Percentiles rank a stretch among this genome's conserved stretches.
These are phyloP conservation scores for Maudiozyma bulderi DNA, from an alignment of 805 yeast species.

Conservation along the genomic window DNA sequence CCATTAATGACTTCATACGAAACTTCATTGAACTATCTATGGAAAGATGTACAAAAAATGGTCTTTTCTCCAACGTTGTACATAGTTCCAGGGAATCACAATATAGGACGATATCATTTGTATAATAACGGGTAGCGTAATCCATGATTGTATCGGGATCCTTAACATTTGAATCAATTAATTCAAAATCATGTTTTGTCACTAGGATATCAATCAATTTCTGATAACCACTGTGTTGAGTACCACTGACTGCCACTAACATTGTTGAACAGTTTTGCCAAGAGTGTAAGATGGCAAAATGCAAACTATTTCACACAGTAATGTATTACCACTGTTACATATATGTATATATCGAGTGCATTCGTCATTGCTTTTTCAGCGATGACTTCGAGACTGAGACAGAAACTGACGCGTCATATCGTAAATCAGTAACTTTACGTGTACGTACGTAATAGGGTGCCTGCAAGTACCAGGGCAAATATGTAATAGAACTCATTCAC, in stretches of 20 bases:
- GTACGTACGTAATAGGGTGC: too few species aligned
- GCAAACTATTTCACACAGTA: too few species aligned
- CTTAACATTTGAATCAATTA: conserved; percentile 6
- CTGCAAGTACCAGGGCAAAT: too few species aligned
- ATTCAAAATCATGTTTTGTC: conserved; percentile 10
- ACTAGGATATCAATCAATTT: conserved; percentile 11
- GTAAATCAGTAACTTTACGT: too few species aligned
- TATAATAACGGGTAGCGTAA: conserved; percentile 60
- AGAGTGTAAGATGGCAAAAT: not conserved
- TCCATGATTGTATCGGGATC: conserved; percentile 39
- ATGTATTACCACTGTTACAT: too few species aligned
- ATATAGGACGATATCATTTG: conserved; percentile 47
- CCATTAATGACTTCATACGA: conserved; percentile 25
- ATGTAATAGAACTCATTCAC: too few species aligned
- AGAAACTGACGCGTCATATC: too few species aligned
- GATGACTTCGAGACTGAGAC: too few species aligned
- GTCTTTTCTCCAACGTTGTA: conserved; percentile 49
- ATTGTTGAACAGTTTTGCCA: conserved; percentile 4
- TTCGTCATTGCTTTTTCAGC: too few species aligned
- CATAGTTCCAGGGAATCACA: conserved; percentile 37
- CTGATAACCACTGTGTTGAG: conserved; percentile 19
- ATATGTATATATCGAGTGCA: too few species aligned
- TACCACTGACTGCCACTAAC: conserved; percentile 25
- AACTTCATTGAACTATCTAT: conserved; percentile 60
- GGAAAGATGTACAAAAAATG: conserved; percentile 73